A percentile compares a stretch with the other conserved stretches of the same genome.
Evolutionary conservation across 208 protist species (phyloP).

Genomic region (Trypanosomatidae sp.): DNA sequence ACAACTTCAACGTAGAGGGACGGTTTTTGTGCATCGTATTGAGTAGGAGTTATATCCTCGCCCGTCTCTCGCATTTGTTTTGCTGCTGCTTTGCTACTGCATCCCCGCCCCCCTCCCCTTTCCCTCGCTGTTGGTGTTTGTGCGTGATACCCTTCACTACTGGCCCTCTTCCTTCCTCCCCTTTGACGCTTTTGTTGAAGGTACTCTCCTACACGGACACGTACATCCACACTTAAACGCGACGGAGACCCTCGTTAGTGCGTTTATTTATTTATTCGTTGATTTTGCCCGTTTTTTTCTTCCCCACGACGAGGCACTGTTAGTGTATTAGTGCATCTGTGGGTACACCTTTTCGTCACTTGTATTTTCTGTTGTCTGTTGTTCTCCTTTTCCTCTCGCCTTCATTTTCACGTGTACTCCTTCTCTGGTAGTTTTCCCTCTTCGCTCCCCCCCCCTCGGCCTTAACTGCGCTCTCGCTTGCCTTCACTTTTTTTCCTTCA

Average conservation of each 20-base stretch:
- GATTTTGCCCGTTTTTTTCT: neutral
- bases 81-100: neutral
- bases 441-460: neutral
- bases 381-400: neutral
- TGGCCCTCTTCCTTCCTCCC: neutral
- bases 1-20: neutral
- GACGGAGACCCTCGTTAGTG: neutral
- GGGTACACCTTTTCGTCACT: neutral
- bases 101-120: neutral
- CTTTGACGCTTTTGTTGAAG: neutral
- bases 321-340: neutral
- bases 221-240: neutral
- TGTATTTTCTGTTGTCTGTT: neutral
- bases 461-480: neutral
- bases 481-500: neutral
- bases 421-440: neutral
- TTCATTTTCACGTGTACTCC: neutral
- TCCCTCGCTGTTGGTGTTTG: neutral
- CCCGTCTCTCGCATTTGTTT: slow-evolving; percentile 1
- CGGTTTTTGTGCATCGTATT: neutral
- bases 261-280: neutral
- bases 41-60: neutral
- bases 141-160: neutral
- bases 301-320: neutral
- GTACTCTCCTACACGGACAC: neutral